These are phyloP conservation scores for Pestalotiopsis sp. DNA, from an alignment of 2,329 filamentous ascomycete genomes.

Conservation along the genomic window DNA sequence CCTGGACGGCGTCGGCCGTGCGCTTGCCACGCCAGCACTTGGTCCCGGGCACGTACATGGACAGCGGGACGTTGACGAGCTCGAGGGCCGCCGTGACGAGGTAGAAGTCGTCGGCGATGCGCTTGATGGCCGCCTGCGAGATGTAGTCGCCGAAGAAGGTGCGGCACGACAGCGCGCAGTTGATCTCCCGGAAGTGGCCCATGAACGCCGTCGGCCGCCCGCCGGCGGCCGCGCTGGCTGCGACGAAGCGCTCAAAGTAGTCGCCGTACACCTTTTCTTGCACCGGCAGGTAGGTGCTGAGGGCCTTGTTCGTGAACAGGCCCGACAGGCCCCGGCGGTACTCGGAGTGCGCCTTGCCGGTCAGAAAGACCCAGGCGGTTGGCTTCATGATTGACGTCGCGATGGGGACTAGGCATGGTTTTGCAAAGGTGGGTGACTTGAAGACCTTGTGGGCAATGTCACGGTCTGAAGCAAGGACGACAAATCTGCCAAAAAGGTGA, in stretches of 20 bases:
- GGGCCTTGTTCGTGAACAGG: slow-evolving; percentile 73
- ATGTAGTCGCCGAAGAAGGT: slow-evolving; percentile 84
- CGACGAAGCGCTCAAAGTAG: slow-evolving; percentile 71
- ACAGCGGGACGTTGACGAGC: slow-evolving; percentile 74
- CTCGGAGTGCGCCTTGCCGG: slow-evolving; percentile 76
- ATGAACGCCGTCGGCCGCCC: slow-evolving; percentile 69
- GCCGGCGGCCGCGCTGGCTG: slow-evolving; percentile 54
- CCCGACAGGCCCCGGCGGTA: slow-evolving; percentile 76
- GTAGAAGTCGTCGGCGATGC: slow-evolving; percentile 79
- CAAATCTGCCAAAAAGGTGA: slow-evolving; percentile 59
- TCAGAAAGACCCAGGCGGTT: slow-evolving; percentile 78
- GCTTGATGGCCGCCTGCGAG: slow-evolving; percentile 69
- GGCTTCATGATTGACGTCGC: slow-evolving; percentile 74
- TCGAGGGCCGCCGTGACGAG: slow-evolving; percentile 77
- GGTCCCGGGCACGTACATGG: slow-evolving; percentile 73
- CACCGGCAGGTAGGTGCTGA: slow-evolving; percentile 71
- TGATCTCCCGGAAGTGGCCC: slow-evolving; percentile 74
- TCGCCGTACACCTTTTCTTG: slow-evolving; percentile 73
- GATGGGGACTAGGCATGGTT: slow-evolving; percentile 77
- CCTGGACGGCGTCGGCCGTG: slow-evolving; percentile 69
- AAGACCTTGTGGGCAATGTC: slow-evolving; percentile 82
- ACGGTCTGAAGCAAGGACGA: slow-evolving; percentile 76
- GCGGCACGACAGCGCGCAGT: slow-evolving; percentile 76
- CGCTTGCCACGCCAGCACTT: slow-evolving; percentile 80
- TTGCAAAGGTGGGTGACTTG: slow-evolving; percentile 75